These are phyloP conservation scores for Ceratocystis huliohia DNA, from an alignment of 2,329 filamentous ascomycete species.

Conservation along the genomic window DNA sequence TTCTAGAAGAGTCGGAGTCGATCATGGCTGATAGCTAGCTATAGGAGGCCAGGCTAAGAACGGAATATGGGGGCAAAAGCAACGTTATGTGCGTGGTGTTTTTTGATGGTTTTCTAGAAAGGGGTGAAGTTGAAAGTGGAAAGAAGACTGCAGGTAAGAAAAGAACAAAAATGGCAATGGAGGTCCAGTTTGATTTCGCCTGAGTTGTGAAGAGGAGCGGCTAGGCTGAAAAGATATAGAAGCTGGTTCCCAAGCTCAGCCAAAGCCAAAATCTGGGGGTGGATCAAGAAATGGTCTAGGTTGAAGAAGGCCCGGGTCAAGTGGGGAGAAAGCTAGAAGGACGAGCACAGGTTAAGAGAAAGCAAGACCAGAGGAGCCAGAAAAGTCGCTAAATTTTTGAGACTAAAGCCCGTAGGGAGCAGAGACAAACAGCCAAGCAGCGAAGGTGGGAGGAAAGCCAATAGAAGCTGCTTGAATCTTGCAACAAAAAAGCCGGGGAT, in stretches of 20 bases:
- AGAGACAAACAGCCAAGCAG: neutral
- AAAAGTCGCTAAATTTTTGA: neutral
- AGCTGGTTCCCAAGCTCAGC: neutral
- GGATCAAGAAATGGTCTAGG: slow-evolving; percentile 6
- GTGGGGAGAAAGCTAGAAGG: slow-evolving; percentile 1
- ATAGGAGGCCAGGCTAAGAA: neutral
- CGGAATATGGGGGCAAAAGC: neutral
- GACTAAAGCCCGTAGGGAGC: neutral
- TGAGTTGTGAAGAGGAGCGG: neutral
- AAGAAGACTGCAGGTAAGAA: neutral
- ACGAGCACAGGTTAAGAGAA: neutral
- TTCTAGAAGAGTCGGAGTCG: slow-evolving; percentile 9
- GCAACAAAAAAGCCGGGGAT: neutral
- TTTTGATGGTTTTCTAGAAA: neutral
- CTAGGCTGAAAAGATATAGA: neutral
- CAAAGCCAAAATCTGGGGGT: slow-evolving; percentile 13
- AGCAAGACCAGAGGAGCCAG: neutral
- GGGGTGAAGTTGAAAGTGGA: neutral
- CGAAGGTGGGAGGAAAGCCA: neutral
- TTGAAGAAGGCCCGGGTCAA: slow-evolving; percentile 8
- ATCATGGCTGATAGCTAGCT: slow-evolving; percentile 1
- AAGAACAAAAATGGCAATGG: neutral
- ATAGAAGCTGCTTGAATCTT: neutral
- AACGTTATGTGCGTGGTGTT: neutral
- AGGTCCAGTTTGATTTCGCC: neutral